A percentile compares a stretch with the other conserved stretches of the same genome.
phyloP scores from a whole-genome alignment of 768 basidiomycete genomes.

The Daedaleopsis nitida region DNA sequence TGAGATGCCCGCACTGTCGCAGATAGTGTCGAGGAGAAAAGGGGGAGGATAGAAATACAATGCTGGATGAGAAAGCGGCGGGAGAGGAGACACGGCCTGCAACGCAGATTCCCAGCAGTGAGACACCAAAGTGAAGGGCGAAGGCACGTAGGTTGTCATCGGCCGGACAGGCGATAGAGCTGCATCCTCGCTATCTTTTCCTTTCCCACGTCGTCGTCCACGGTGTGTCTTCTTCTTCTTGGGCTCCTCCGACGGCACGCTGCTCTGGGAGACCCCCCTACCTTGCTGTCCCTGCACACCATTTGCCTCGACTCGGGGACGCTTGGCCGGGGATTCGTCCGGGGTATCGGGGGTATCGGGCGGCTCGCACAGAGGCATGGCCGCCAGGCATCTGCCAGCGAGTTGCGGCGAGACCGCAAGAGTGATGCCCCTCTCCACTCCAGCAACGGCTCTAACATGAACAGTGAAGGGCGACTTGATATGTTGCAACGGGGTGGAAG shows the following conservation, averaged over 20 bases:
- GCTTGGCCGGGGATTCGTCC: not conserved
- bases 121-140: not conserved
- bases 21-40: constrained; percentile 5
- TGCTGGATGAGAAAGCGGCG: not conserved
- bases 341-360: not conserved
- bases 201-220: not conserved
- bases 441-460: not conserved
- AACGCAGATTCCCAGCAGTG: not conserved
- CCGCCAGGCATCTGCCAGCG: not conserved
- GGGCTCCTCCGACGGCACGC: not conserved
- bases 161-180: not conserved
- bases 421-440: not conserved
- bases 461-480: not conserved
- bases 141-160: not conserved
- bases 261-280: not conserved
- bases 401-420: not conserved
- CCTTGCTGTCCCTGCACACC: not conserved
- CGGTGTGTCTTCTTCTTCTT: not conserved
- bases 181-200: not conserved
- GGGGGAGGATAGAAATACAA: constrained; percentile 11
- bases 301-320: not conserved
- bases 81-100: not conserved
- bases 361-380: not conserved
- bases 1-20: not conserved
- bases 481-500: not conserved